Evolutionary conservation across 208 protist species (phyloP).

Genomic region (Leishmania amazonensis): DNA sequence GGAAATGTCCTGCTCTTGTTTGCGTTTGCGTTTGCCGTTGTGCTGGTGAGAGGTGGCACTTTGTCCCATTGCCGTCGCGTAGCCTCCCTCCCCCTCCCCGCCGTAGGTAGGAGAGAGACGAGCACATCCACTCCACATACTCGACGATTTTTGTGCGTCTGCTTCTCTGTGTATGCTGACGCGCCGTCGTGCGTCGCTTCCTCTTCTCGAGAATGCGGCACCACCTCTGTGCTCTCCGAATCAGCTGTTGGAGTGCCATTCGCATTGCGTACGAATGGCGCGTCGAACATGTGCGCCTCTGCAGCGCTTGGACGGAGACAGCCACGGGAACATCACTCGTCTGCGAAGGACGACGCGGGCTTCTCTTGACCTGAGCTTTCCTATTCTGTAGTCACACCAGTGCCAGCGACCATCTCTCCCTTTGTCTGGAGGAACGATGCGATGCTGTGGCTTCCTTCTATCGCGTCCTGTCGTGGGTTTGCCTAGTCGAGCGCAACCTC

Average conservation of each 20-base stretch:
- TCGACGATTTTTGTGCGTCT: background rate
- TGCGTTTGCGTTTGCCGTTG: background rate
- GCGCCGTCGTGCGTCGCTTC: background rate
- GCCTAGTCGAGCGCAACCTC: background rate
- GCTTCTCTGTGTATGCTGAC: background rate
- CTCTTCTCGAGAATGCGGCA: background rate
- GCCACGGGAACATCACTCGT: background rate
- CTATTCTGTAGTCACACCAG: background rate
- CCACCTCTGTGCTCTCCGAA: background rate
- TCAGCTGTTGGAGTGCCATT: background rate
- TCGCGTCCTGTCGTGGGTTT: background rate
- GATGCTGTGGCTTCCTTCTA: background rate
- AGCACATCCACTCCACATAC: background rate
- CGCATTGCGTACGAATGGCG: background rate
- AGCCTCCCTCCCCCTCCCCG: background rate
- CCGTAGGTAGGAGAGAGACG: background rate
- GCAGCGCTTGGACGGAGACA: background rate
- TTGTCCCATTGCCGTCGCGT: background rate
- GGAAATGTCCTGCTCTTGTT: too few species aligned
- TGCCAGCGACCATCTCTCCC: background rate
- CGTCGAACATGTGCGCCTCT: background rate
- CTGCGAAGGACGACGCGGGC: background rate
- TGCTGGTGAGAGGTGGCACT: background rate
- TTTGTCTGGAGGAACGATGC: background rate
- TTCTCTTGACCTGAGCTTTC: background rate